Evolutionary conservation across 2,329 filamentous ascomycete species (phyloP).

Genomic region (Conoideocrella luteorostrata): DNA sequence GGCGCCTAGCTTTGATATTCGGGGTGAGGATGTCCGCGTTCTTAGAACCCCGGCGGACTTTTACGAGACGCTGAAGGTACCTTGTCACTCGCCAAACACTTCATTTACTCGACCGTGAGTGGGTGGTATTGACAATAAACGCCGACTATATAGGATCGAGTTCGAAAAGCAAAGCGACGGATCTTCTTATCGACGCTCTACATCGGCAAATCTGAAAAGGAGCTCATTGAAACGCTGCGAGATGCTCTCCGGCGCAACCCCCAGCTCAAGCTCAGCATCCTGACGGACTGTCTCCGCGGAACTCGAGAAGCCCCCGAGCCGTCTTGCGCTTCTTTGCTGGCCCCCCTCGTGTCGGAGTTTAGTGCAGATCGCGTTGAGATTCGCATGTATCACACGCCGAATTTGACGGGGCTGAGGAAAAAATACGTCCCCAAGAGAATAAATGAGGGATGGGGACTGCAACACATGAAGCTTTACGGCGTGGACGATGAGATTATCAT

Average conservation of each 20-base stretch:
- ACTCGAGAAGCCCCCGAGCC: slow-evolving; percentile 82
- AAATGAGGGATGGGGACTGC: slow-evolving; percentile 96
- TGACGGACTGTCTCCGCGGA: slow-evolving; percentile 86
- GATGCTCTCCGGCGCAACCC: slow-evolving; percentile 69
- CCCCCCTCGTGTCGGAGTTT: slow-evolving; percentile 77
- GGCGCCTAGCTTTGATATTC: slow-evolving; percentile 82
- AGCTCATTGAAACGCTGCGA: slow-evolving; percentile 74
- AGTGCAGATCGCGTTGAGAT: slow-evolving; percentile 80
- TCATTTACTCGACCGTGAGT: no score
- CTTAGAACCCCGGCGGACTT: slow-evolving; percentile 80
- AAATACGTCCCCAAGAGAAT: slow-evolving; percentile 78
- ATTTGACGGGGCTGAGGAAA: slow-evolving; percentile 81
- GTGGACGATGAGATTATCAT: slow-evolving; percentile 93
- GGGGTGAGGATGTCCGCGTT: slow-evolving; percentile 73
- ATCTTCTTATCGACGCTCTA: slow-evolving; percentile 96
- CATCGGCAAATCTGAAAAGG: slow-evolving; percentile 87
- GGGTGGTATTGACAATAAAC: no score
- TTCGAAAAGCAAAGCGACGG: slow-evolving; percentile 67
- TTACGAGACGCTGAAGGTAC: slow-evolving; percentile 85
- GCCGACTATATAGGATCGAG: slow-evolving; percentile 68
- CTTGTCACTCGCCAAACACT: not conserved
- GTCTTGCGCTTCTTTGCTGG: slow-evolving; percentile 83
- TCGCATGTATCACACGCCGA: slow-evolving; percentile 97
- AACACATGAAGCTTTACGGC: slow-evolving; percentile 98
- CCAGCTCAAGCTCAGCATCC: slow-evolving; percentile 72